Conservation (phyloP, 1,284 basidiomycete genomes). For the Marasmius tenuissimus region DNA sequence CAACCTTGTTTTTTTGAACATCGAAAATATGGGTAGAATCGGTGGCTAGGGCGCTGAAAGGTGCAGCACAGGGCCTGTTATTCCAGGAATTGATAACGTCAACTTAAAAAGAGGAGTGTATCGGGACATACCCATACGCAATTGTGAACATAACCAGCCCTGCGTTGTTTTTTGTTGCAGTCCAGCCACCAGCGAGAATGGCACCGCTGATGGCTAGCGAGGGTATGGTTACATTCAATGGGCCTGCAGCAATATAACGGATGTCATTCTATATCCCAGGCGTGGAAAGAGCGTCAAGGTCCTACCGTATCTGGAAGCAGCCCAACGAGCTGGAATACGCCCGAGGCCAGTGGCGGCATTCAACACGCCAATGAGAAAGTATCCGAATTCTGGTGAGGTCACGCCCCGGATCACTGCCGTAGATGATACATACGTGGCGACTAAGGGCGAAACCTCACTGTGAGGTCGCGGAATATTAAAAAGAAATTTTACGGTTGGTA, state of each 20-base stretch:
- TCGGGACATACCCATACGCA: not conserved
- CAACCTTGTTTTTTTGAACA: no score
- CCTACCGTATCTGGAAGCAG: not conserved
- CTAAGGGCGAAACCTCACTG: not conserved
- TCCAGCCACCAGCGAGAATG: not conserved
- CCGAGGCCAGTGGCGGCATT: not conserved
- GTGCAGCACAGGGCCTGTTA: not conserved
- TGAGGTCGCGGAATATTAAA: not conserved
- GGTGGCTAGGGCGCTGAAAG: not conserved
- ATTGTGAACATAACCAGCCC: not conserved
- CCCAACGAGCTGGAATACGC: not conserved
- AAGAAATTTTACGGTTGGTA: not conserved
- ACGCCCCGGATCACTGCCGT: not conserved
- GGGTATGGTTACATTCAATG: not conserved
- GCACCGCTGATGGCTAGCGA: not conserved
- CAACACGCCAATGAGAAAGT: not conserved
- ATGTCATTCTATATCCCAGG: not conserved
- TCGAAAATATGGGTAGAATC: not conserved
- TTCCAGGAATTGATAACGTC: not conserved
- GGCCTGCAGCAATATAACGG: not conserved
- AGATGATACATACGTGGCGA: not conserved
- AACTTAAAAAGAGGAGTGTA: not conserved
- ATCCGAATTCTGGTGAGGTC: not conserved
- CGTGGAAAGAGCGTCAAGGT: not conserved
- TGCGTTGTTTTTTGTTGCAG: not conserved